Evolutionary conservation across 179 eudicot species (phyloP).

Genomic region (Spergularia azorica): DNA sequence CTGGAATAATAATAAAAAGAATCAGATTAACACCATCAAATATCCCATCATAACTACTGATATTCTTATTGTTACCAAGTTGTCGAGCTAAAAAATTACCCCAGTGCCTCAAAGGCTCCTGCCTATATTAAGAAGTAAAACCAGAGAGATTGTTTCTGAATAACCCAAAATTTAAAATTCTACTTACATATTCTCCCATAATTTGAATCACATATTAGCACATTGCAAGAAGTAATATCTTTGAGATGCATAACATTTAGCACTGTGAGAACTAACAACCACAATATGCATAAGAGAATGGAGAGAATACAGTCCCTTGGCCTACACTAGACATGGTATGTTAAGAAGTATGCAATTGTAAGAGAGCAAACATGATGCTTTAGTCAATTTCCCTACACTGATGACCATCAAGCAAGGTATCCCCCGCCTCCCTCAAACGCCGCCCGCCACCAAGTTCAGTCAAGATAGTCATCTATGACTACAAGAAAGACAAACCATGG

Average conservation of each 20-base stretch:
- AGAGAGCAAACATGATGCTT: background rate
- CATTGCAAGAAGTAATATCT: background rate
- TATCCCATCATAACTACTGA: background rate
- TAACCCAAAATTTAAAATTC: background rate
- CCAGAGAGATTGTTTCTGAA: too few species aligned
- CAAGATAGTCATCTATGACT: background rate
- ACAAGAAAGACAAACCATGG: background rate
- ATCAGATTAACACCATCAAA: background rate
- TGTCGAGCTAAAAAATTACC: background rate
- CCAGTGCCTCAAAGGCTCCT: too few species aligned
- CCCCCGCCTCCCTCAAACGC: background rate
- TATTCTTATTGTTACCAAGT: background rate
- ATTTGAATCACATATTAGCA: background rate
- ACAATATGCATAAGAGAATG: background rate
- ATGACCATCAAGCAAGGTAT: background rate
- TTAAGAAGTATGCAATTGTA: background rate
- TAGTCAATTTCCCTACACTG: background rate
- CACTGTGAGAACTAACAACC: background rate
- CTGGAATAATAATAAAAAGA: slow-evolving; percentile 38
- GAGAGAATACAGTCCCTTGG: background rate
- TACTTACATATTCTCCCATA: slow-evolving; percentile 8
- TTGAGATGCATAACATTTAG: background rate
- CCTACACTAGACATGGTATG: background rate
- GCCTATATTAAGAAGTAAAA: too few species aligned
- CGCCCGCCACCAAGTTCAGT: background rate